These are phyloP conservation scores for Coemansia sp. DNA, from an alignment of 192 early-diverging fungal genomes.

Conservation along the genomic window DNA sequence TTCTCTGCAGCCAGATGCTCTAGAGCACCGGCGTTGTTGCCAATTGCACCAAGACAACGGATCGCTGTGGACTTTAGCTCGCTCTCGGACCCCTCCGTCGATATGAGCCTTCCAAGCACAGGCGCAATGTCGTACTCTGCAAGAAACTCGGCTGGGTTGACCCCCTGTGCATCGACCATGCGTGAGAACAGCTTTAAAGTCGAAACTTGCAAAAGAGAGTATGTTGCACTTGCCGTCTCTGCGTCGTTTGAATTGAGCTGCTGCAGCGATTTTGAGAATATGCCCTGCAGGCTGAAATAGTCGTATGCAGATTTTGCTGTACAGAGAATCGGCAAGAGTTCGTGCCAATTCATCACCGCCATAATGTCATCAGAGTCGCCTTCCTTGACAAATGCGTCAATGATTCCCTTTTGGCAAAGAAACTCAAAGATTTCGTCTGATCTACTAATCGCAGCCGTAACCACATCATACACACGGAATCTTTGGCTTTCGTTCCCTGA, in stretches of 20 bases:
- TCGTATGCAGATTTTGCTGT: slow-evolving; percentile 17
- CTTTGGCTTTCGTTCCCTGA: slow-evolving; percentile 33
- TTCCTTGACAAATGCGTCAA: slow-evolving; percentile 35
- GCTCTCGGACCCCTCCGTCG: slow-evolving; percentile 10
- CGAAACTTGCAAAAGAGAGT: slow-evolving; percentile 29
- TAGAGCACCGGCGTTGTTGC: slow-evolving; percentile 36
- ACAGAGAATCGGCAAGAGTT: slow-evolving; percentile 33
- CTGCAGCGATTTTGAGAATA: slow-evolving; percentile 27
- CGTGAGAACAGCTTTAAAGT: slow-evolving; percentile 46
- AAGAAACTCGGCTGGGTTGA: slow-evolving; percentile 22
- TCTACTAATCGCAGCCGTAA: slow-evolving; percentile 16
- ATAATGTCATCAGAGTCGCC: slow-evolving; percentile 31
- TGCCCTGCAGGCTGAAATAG: slow-evolving; percentile 26
- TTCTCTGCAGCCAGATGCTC: slow-evolving; percentile 41
- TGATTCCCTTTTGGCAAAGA: slow-evolving; percentile 34
- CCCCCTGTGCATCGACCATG: slow-evolving; percentile 31
- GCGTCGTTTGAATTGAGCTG: slow-evolving; percentile 13
- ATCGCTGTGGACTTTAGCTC: slow-evolving; percentile 34
- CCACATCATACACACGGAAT: slow-evolving; percentile 53
- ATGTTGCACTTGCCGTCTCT: slow-evolving; percentile 17
- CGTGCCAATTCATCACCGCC: slow-evolving; percentile 42
- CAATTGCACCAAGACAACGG: slow-evolving; percentile 43
- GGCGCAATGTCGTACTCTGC: slow-evolving; percentile 31
- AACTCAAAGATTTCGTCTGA: slow-evolving; percentile 33
- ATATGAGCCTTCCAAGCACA: slow-evolving; percentile 24